Conservation (phyloP, 2,329 filamentous ascomycete species). For the Calonectria multiphialidica region DNA sequence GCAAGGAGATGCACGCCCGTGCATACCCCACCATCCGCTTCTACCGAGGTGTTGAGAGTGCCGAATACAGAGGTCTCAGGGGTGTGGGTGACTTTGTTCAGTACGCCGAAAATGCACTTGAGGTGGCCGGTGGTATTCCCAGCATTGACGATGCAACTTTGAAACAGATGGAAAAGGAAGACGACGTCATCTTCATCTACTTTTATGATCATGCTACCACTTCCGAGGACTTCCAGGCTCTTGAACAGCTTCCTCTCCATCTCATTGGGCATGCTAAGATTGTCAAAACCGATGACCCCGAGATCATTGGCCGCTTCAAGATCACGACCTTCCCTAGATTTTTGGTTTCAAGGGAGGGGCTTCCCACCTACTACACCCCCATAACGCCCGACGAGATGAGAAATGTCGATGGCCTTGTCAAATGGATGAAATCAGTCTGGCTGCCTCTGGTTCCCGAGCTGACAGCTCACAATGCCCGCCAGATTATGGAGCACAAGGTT, state of each 20-base stretch:
- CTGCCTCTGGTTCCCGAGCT: constrained; percentile 95
- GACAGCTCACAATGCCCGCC: constrained; percentile 88
- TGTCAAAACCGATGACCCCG: constrained; percentile 87
- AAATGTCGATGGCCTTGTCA: constrained; percentile 80
- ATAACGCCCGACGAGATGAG: constrained; percentile 93
- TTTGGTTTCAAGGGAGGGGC: constrained; percentile 88
- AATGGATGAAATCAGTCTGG: constrained; percentile 98
- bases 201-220: constrained; percentile 98
- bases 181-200: constrained; percentile 97
- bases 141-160: constrained; percentile 85
- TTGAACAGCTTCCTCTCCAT: constrained; percentile 88
- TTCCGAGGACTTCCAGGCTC: constrained; percentile 87
- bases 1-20: constrained; percentile 86
- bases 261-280: constrained; percentile 92
- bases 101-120: constrained; percentile 88
- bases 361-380: constrained; percentile 90
- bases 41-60: constrained; percentile 90
- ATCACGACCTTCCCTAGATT: constrained; percentile 97
- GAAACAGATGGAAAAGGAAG: constrained; percentile 86
- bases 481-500: constrained; percentile 94
- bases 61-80: constrained; percentile 92
- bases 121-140: constrained; percentile 79
- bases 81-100: constrained; percentile 90
- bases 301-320: constrained; percentile 86
- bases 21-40: constrained; percentile 93